Percentiles rank a stretch among this genome's conserved stretches.
Conservation (phyloP, 768 basidiomycete genomes). For the Paxillus involutus region DNA sequence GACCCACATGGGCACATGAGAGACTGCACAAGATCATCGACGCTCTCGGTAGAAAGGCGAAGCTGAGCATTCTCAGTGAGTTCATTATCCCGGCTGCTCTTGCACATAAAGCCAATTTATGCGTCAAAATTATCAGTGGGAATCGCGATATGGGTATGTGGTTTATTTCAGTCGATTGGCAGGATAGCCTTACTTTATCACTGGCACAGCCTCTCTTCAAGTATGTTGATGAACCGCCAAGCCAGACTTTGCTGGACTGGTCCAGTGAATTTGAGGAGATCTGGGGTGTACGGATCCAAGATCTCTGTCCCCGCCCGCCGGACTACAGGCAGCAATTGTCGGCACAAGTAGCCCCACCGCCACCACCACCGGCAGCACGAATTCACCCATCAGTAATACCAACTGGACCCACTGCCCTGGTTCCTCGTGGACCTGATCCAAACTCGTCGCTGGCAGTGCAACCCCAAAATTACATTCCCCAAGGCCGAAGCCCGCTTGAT, state of each 20-base stretch:
- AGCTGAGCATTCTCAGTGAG: conserved; percentile 46
- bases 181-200: conserved; percentile 10
- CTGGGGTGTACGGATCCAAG: conserved; percentile 61
- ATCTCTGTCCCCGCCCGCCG: conserved; percentile 35
- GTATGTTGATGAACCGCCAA: conserved; percentile 55
- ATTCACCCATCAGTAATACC: conserved; percentile 10
- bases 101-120: conserved; percentile 11
- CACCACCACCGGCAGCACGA: conserved; percentile 30
- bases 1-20: conserved; percentile 35
- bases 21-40: conserved; percentile 40
- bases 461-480: conserved; percentile 30
- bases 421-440: conserved; percentile 22
- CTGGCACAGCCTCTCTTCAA: conserved; percentile 61
- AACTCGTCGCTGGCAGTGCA: conserved; percentile 13
- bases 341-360: conserved; percentile 17
- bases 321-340: conserved; percentile 16
- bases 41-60: conserved; percentile 40
- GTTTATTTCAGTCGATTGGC: conserved; percentile 15
- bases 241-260: conserved; percentile 56
- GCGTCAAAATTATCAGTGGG: conserved; percentile 48
- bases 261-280: conserved; percentile 61
- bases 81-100: conserved; percentile 33
- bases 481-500: conserved; percentile 38
- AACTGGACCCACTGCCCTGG: conserved; percentile 18
- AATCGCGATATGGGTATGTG: conserved; percentile 58